These are phyloP conservation scores for Striga hermonthica DNA, from an alignment of 305 asterid genomes.

Conservation along the genomic window DNA sequence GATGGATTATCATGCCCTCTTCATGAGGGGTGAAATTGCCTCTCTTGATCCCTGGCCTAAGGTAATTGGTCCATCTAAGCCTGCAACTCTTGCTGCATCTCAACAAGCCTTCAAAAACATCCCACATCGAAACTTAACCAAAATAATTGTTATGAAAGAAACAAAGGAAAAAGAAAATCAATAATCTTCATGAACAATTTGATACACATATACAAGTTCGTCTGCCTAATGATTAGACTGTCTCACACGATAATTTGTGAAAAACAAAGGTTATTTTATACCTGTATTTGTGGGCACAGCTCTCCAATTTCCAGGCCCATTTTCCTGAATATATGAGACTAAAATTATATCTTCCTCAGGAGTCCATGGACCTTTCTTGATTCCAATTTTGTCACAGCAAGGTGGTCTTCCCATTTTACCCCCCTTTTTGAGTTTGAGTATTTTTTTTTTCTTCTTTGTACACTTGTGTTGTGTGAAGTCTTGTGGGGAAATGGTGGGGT, in stretches of 20 bases:
- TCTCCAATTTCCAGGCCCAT: constrained; percentile 97
- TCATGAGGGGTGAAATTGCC: constrained; percentile 96
- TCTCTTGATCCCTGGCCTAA: constrained; percentile 95
- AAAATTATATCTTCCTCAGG: constrained; percentile 90
- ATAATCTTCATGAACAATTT: neutral
- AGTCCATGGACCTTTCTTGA: constrained; percentile 99
- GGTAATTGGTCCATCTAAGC: constrained; percentile 90
- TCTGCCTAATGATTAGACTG: too few species aligned
- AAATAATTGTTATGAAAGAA: neutral
- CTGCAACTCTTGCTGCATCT: constrained; percentile 99
- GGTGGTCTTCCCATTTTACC: constrained; percentile 84
- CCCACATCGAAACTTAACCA: neutral
- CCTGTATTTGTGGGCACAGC: constrained; percentile 89
- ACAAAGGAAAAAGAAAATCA: neutral
- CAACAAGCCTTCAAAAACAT: constrained; percentile 52
- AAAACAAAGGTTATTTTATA: constrained; percentile 4
- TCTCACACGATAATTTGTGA: too few species aligned
- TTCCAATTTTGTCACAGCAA: constrained; percentile 81
- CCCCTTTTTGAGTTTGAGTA: neutral
- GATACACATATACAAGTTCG: too few species aligned
- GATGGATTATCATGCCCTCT: constrained; percentile 96
- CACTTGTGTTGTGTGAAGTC: constrained; percentile 29
- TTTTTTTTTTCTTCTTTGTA: neutral
- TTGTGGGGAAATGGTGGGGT: constrained; percentile 27
- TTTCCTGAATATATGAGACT: constrained; percentile 90